These are phyloP conservation scores for Canavalia ensiformis DNA, from an alignment of 306 rosid species.

Conservation along the genomic window DNA sequence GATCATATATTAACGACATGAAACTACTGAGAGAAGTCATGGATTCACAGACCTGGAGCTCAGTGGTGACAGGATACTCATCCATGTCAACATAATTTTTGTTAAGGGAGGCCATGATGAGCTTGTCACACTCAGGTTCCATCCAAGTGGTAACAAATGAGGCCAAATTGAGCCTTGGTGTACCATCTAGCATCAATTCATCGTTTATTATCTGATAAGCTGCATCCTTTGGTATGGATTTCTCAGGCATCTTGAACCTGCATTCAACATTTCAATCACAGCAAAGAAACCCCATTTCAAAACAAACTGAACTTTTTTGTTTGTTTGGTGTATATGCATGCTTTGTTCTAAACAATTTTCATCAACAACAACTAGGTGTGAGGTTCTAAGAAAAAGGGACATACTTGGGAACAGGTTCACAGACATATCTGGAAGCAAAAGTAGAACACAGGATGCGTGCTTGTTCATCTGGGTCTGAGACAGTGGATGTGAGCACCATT, in stretches of 20 bases:
- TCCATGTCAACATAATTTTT: slow-evolving; percentile 98
- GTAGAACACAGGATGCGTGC: slow-evolving; percentile 51
- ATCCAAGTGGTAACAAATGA: slow-evolving; percentile 67
- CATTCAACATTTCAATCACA: slow-evolving; percentile 24
- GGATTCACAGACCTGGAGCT: slow-evolving; percentile 66
- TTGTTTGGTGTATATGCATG: background rate
- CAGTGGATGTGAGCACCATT: slow-evolving; percentile 63
- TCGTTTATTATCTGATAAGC: slow-evolving; percentile 63
- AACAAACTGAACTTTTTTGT: background rate
- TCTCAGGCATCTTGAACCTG: slow-evolving; percentile 59
- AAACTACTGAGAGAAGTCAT: background rate
- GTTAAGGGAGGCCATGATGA: slow-evolving; percentile 79
- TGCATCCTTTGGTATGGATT: slow-evolving; percentile 62
- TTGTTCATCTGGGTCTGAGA: slow-evolving; percentile 50
- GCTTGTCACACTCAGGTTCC: slow-evolving; percentile 85
- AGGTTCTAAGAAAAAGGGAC: slow-evolving; percentile 6
- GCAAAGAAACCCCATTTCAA: slow-evolving; percentile 4
- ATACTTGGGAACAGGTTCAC: slow-evolving; percentile 62
- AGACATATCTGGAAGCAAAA: slow-evolving; percentile 74
- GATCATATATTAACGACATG: background rate
- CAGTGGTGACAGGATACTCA: slow-evolving; percentile 96
- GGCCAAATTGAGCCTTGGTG: slow-evolving; percentile 62
- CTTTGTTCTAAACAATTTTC: background rate
- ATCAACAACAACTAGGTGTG: background rate
- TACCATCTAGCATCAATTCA: slow-evolving; percentile 63